phyloP scores from a whole-genome alignment of 306 rosid species.

The Medicago ruthenica region DNA sequence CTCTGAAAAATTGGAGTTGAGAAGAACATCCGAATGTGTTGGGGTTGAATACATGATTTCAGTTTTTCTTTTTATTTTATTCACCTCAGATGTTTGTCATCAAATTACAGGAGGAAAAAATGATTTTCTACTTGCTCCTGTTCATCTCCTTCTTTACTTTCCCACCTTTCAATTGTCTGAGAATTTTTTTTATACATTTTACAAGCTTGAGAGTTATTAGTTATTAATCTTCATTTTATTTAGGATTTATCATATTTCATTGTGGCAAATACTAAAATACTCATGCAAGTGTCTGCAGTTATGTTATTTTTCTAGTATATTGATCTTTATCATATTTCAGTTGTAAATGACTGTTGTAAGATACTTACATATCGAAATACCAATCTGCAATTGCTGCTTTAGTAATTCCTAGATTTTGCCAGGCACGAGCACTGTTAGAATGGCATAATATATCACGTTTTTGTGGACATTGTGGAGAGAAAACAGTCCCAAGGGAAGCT shows the following conservation, averaged over 20 bases:
- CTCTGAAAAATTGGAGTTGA: neutral
- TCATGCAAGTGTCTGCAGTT: constrained; percentile 17
- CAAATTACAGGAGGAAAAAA: neutral
- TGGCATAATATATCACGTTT: constrained; percentile 75
- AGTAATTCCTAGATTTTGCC: constrained; percentile 45
- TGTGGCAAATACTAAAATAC: constrained; percentile 17
- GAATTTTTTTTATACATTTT: neutral
- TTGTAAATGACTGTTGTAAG: neutral
- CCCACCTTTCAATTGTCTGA: neutral
- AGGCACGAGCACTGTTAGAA: constrained; percentile 93
- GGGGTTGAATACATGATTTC: neutral
- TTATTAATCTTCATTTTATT: neutral
- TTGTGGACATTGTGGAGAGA: constrained; percentile 93
- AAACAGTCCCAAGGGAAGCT: constrained; percentile 76
- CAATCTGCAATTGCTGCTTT: neutral
- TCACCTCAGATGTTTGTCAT: neutral
- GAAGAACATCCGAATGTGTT: constrained; percentile 9
- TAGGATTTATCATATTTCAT: constrained; percentile 14
- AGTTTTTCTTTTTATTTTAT: neutral
- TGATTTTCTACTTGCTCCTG: neutral
- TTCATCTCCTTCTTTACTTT: constrained; percentile 1
- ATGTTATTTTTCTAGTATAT: neutral
- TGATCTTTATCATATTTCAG: neutral
- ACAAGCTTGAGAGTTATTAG: neutral
- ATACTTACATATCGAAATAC: neutral